Conservation (phyloP, 1,284 basidiomycete species). For the Puccinia triticina region DNA sequence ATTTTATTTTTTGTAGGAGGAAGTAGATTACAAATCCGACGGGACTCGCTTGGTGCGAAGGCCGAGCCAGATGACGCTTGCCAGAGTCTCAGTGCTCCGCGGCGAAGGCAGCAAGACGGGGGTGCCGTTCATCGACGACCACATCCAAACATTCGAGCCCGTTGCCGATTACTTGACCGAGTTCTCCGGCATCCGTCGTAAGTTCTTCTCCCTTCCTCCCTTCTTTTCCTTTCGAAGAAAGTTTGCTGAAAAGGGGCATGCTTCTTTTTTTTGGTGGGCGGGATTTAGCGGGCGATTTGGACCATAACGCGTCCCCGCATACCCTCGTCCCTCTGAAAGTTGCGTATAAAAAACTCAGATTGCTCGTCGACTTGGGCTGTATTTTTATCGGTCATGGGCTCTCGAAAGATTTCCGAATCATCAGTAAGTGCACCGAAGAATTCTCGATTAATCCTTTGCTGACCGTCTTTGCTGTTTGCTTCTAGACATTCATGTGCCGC, state of each 20-base stretch:
- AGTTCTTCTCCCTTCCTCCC: slow-evolving; percentile 56
- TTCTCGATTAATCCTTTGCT: slow-evolving; percentile 17
- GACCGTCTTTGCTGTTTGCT: neutral
- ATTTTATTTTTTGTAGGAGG: slow-evolving; percentile 69
- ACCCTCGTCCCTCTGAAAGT: slow-evolving; percentile 92
- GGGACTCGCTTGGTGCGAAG: slow-evolving; percentile 89
- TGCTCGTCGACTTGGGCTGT: slow-evolving; percentile 91
- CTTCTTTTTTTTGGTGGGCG: neutral
- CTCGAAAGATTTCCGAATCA: slow-evolving; percentile 99
- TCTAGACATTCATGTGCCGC: slow-evolving; percentile 92
- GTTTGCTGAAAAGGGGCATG: neutral
- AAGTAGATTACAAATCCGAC: slow-evolving; percentile 90
- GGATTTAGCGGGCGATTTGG: slow-evolving; percentile 79
- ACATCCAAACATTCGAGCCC: slow-evolving; percentile 90
- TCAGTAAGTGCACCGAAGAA: slow-evolving; percentile 69
- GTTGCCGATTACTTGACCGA: slow-evolving; percentile 97
- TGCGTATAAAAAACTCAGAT: slow-evolving; percentile 95
- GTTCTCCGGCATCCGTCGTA: slow-evolving; percentile 91
- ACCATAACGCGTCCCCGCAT: slow-evolving; percentile 77
- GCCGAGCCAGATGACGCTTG: slow-evolving; percentile 86
- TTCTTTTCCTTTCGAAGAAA: neutral
- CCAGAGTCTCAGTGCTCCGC: slow-evolving; percentile 89
- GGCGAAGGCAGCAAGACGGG: slow-evolving; percentile 79
- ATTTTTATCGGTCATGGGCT: slow-evolving; percentile 97
- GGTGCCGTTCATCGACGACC: slow-evolving; percentile 93